Evolutionary conservation across 345 rosid genomes (phyloP).

Genomic region (Pugionium dolabratum): DNA sequence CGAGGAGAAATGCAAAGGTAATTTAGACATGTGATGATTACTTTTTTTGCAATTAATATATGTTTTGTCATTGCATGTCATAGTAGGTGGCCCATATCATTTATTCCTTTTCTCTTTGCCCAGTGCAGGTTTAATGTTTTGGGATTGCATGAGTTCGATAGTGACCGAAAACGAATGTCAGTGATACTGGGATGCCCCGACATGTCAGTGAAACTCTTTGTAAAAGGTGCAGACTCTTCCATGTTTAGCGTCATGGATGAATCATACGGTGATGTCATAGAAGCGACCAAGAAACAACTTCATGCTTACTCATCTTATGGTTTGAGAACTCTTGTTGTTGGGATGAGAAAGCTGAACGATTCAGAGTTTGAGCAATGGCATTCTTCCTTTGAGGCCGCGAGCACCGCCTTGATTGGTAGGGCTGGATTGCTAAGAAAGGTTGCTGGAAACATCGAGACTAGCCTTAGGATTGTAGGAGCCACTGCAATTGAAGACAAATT

Average conservation of each 20-base stretch:
- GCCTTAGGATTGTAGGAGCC: conserved; percentile 71
- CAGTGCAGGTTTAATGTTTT: conserved; percentile 86
- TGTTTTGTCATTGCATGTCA: conserved; percentile 10
- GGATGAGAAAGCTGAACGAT: conserved; percentile 74
- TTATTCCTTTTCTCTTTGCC: conserved; percentile 39
- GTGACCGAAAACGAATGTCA: conserved; percentile 99
- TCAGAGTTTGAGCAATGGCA: conserved; percentile 93
- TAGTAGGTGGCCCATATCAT: conserved; percentile 15
- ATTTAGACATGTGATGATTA: conserved; percentile 21
- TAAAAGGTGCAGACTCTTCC: conserved; percentile 96
- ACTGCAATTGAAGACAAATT: conserved; percentile 97
- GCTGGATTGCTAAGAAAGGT: conserved; percentile 80
- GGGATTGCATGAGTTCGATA: conserved; percentile 98
- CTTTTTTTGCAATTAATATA: conserved; percentile 5
- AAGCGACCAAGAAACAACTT: conserved; percentile 72
- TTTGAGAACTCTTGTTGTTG: conserved; percentile 91
- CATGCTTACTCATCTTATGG: conserved; percentile 74
- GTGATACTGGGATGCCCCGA: conserved; percentile 93
- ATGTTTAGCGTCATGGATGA: conserved; percentile 73
- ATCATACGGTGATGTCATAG: conserved; percentile 47
- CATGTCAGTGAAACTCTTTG: conserved; percentile 74
- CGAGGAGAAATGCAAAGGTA: conserved; percentile 91
- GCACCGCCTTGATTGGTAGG: conserved; percentile 81
- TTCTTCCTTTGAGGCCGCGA: conserved; percentile 74
- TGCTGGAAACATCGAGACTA: conserved; percentile 67